Conservation (phyloP, 2,329 filamentous ascomycete species). For the Teratosphaeria zuluensis region DNA sequence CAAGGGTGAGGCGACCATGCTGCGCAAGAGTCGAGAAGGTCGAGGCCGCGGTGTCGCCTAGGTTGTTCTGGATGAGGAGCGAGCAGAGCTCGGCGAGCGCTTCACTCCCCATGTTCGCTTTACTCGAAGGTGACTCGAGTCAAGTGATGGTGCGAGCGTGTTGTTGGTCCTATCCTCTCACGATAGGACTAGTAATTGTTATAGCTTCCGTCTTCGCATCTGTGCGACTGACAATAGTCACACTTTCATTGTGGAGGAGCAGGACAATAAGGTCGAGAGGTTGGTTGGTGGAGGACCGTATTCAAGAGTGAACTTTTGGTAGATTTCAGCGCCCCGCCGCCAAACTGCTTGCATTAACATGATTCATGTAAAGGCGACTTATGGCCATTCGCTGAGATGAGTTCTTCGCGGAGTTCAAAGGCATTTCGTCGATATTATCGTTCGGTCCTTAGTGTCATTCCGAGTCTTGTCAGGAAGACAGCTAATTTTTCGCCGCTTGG, state of each 20-base stretch:
- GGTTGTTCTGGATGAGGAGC: conserved; percentile 78
- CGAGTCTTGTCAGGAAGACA: too few species aligned
- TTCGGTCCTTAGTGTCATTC: too few species aligned
- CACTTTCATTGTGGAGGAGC: background rate
- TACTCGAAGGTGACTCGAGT: background rate
- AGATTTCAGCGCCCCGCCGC: background rate
- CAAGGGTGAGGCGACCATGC: conserved; percentile 65
- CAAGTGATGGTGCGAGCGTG: background rate
- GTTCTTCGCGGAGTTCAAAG: too few species aligned
- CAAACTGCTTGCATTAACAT: background rate
- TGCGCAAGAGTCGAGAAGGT: conserved; percentile 72
- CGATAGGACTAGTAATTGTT: background rate
- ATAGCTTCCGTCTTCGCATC: background rate
- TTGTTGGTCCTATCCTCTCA: background rate
- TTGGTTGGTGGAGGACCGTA: background rate
- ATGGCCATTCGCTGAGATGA: background rate
- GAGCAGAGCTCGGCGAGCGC: conserved; percentile 63
- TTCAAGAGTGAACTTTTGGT: background rate
- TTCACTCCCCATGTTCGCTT: background rate
- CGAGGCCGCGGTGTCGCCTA: conserved; percentile 70
- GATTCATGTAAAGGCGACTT: background rate
- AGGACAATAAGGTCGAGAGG: background rate
- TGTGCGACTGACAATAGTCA: background rate
- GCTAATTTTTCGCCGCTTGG: too few species aligned
- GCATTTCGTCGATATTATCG: too few species aligned